Base-by-base conservation (phyloP, 2,329 filamentous ascomycete species). In the Claviceps sp. region DNA sequence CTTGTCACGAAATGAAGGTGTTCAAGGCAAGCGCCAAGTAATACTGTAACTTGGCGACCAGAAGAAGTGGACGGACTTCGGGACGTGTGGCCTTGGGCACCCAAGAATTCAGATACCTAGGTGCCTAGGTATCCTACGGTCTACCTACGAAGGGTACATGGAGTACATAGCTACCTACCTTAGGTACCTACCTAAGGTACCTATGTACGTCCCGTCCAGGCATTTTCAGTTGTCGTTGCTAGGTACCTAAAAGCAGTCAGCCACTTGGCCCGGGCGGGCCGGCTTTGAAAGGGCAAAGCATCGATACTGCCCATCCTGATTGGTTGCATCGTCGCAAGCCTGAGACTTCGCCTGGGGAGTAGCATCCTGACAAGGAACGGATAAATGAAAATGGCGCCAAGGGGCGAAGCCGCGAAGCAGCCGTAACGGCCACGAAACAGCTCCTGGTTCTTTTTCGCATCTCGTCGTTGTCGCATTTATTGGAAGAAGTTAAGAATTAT, bases 1-100 rank as follows among this genome's bases (percentile, higher is more conserved):
- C 48, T 50, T 37, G 43, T 38, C 34, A 43, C 39, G 49, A 45
- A 50, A 13, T 50, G 29, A 39, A 50, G 36, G 20, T 39, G 20
- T 45, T 34, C 17, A 17, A 47, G 23, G 37, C 44, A 51, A 51
- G 50, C 44, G 38, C 50, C 23, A 8, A 2, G 39, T 37, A 11
- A 50, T 20, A 26, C 23, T 5, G 23, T 26, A 29, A 29, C 26
- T 29, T 17, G 20, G 26, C 47, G 39, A 45, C 26, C 40, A 44
- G 16, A 22, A 50, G 20, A 45, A n/a, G 49, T 39, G 49, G 49
- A 44, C 36, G 22, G 47, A 44, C 39, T 49, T 44, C 20, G 17
- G 38, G 47, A 22, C 46, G 46, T 47, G 45, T 23, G 39, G 47
- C 29, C 47, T 49, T 37, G 26, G 39, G 38, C 16, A 42, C 40